These are phyloP conservation scores for Vigna reflexopilosa DNA, from an alignment of 306 rosid genomes.

Conservation along the genomic window DNA sequence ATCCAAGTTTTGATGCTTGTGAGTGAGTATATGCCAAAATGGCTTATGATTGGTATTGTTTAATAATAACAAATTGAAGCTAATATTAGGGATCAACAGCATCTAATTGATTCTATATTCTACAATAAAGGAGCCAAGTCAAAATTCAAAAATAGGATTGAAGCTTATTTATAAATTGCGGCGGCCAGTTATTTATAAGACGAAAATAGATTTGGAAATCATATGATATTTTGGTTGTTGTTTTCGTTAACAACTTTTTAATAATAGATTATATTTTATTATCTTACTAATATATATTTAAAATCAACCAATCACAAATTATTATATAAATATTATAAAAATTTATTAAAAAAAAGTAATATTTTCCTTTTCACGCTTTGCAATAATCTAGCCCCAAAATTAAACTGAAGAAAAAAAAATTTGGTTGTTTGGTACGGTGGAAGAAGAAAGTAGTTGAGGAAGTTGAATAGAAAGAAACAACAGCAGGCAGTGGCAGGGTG, in stretches of 20 bases:
- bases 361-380: too few species aligned
- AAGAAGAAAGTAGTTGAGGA: neutral
- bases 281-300: too few species aligned
- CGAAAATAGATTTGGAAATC: constrained; percentile 6
- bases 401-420: neutral
- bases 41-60: constrained; percentile 46
- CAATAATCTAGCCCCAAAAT: neutral
- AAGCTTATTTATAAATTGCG: constrained; percentile 23
- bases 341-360: too few species aligned
- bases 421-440: neutral
- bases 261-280: too few species aligned
- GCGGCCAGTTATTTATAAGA: neutral
- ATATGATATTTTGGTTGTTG: neutral
- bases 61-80: constrained; percentile 30
- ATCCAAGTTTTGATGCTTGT: constrained; percentile 66
- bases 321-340: too few species aligned
- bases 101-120: constrained; percentile 39
- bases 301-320: too few species aligned
- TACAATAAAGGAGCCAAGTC: constrained; percentile 18
- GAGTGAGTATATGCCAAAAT: constrained; percentile 69
- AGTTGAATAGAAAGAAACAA: constrained; percentile 18
- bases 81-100: constrained; percentile 13
- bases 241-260: too few species aligned
- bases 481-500: neutral
- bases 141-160: neutral